Conservation (phyloP, 176 grass and related monocot species). For the Saccharum officinarum region DNA sequence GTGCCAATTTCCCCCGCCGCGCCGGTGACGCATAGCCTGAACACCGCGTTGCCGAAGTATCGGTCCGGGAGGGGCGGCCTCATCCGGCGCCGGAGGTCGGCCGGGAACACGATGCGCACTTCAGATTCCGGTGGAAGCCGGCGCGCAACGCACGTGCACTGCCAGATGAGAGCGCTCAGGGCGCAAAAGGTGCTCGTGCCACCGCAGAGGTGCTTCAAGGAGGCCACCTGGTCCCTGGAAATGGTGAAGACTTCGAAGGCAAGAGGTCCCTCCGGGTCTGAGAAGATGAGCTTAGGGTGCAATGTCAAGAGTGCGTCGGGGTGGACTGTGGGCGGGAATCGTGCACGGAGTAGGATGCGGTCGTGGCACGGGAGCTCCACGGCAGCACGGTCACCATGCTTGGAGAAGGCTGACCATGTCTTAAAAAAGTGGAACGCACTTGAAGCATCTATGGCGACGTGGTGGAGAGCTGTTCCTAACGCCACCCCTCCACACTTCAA, state of each 20-base stretch:
- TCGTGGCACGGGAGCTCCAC: conserved; percentile 30
- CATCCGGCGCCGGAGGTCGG: conserved; percentile 27
- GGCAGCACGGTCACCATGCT: background rate
- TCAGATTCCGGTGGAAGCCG: background rate
- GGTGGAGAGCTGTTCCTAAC: background rate
- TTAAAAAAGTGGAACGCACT: background rate
- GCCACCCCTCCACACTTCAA: background rate
- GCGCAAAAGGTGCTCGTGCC: conserved; percentile 37
- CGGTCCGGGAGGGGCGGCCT: conserved; percentile 22
- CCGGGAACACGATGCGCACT: conserved; percentile 20
- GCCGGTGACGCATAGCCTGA: conserved; percentile 24
- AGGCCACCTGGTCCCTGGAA: conserved; percentile 24
- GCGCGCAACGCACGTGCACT: conserved; percentile 36
- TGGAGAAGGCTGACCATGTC: conserved; percentile 1
- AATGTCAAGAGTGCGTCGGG: background rate
- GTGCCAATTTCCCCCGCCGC: background rate
- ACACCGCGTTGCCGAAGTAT: conserved; percentile 44
- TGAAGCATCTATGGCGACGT: background rate
- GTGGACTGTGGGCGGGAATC: background rate
- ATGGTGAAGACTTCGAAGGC: conserved; percentile 11
- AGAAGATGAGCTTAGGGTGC: background rate
- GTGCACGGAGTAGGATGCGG: conserved; percentile 29
- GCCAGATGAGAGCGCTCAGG: conserved; percentile 38
- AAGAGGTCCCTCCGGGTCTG: background rate
- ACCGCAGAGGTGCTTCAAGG: conserved; percentile 19